Percentiles rank a stretch among this genome's conserved stretches.
Evolutionary conservation across 257 asterid genomes (phyloP).

Genomic region (Linderniella brevidens): DNA sequence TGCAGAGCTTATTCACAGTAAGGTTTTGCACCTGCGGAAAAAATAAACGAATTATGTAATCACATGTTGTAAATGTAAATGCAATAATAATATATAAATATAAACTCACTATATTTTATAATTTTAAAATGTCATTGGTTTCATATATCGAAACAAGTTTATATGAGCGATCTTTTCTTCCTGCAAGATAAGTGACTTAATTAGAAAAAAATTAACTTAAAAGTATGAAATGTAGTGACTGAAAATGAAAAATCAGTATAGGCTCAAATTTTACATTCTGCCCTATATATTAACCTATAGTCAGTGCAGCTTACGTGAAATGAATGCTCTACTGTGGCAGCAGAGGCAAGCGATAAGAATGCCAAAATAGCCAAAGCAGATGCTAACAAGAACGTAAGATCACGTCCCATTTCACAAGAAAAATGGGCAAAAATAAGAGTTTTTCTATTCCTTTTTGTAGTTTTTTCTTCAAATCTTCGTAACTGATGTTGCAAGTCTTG

Average conservation of each 20-base stretch:
- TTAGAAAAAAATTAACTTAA: no score
- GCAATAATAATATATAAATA: background rate
- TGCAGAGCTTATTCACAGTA: constrained; percentile 32
- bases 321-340: constrained; percentile 51
- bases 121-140: no score
- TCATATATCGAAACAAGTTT: no score
- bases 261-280: no score
- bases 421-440: no score
- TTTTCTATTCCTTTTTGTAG: no score
- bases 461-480: no score
- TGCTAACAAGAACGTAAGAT: constrained; percentile 9
- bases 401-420: constrained; percentile 16
- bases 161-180: no score
- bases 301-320: constrained; percentile 24
- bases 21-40: constrained; percentile 42
- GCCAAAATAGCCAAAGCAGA: constrained; percentile 17
- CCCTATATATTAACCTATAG: background rate
- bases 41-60: background rate
- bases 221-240: no score
- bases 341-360: constrained; percentile 22
- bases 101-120: no score
- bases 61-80: background rate
- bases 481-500: no score
- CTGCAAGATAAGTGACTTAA: no score
- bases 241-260: background rate